These are phyloP conservation scores for Ceratobasidium theobromae DNA, from an alignment of 1,284 basidiomycete species.

Conservation along the genomic window DNA sequence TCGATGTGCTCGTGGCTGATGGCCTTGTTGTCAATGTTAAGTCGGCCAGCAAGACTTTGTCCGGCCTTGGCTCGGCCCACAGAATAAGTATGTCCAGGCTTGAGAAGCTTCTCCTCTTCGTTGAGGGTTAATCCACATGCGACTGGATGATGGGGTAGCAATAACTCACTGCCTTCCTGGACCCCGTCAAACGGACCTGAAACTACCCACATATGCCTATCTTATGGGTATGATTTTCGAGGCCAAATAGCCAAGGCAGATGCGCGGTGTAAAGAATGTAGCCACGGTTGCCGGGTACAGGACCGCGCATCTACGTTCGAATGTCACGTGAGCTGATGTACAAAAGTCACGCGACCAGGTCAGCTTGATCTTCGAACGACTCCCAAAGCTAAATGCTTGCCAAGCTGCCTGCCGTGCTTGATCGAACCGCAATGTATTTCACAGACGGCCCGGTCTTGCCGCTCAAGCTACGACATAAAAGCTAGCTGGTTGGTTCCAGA, in stretches of 20 bases:
- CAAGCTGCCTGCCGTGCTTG: neutral
- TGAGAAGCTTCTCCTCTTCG: conserved; percentile 23
- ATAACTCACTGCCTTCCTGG: conserved; percentile 19
- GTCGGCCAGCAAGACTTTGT: neutral
- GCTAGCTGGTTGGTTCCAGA: neutral
- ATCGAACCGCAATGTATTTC: neutral
- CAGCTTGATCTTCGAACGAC: neutral
- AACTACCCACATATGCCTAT: conserved; percentile 4
- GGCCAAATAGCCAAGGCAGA: neutral
- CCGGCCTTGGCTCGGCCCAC: conserved; percentile 18
- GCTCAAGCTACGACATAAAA: neutral
- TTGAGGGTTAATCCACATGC: neutral
- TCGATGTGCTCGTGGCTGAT: conserved; percentile 27
- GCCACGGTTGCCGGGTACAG: neutral
- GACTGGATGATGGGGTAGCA: neutral
- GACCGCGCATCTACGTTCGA: neutral
- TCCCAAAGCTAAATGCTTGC: neutral
- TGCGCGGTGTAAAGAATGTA: neutral
- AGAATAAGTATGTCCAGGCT: conserved; percentile 20
- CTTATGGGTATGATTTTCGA: neutral
- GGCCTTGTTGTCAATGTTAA: conserved; percentile 20
- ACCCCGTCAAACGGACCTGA: conserved; percentile 22
- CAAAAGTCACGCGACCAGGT: neutral
- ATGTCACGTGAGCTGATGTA: neutral
- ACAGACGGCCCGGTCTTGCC: neutral